Evolutionary conservation across 75 land plant species (phyloP), one percentile per base, ranked within the genome.

Genomic region (Cryptomeria japonica): DNA sequence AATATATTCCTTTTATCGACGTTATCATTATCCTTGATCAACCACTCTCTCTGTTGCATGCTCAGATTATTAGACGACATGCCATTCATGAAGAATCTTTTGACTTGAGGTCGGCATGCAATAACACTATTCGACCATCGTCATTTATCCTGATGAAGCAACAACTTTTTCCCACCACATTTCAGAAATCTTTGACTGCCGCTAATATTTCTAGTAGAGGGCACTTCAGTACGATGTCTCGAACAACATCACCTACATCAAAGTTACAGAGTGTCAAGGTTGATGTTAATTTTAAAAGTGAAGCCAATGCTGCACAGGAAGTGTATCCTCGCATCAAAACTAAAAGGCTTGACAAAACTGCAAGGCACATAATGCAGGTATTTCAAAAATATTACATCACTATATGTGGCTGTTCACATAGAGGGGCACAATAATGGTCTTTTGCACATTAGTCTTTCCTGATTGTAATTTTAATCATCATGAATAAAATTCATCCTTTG

Each of bases 351-450:
- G 94, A 94, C 68, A 97, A 95, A 89, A 95, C 96, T 34, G 93
- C 95, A n/a, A 94, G 86, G 87, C 92, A 97, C 86, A 96, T 97
- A 87, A 97, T 97, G 99, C 94, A 96, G 91, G 99, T 94, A 31
- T 55, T 22, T 9, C 37, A 16, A 37, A 51, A 7, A 64, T 31
- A 72, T 44, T 22, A 51, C 49, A 58, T 47, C 18, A 36, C 44
- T 38, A 41, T 68, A 7, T 47, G 46, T n/a, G 53, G 31, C n/a
- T 42, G 87, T 19, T 47, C 7, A 19, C 86, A 78, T 51, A 42
- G 34, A 53, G 2, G 7, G 8, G 70, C 38, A 49, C 36, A 53
- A 36, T 49, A 55, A 22, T 16, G n/a, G 41, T 31, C 18, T 56
- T 58, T 85, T 37, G 15, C 25, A 83, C 22, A 31, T 44, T 15